These are phyloP conservation scores for Pseudogymnoascus sp. DNA, from an alignment of 2,329 filamentous ascomycete genomes.

Conservation along the genomic window DNA sequence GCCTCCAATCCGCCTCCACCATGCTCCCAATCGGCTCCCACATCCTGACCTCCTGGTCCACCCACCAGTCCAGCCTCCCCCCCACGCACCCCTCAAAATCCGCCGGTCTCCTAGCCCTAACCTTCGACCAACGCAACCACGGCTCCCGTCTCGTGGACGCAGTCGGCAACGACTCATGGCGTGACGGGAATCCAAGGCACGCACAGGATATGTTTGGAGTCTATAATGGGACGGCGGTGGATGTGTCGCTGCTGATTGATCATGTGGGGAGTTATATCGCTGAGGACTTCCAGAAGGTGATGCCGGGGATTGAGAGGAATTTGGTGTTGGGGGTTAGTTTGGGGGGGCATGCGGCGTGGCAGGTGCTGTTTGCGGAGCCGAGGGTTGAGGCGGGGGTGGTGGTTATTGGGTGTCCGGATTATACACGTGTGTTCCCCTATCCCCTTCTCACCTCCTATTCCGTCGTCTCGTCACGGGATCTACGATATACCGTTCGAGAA, in stretches of 20 bases:
- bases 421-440: constrained; percentile 47
- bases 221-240: constrained; percentile 64
- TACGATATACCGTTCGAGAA: not conserved
- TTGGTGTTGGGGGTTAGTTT: constrained; percentile 75
- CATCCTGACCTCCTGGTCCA: not conserved
- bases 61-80: not conserved
- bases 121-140: constrained; percentile 84
- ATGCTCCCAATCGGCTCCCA: constrained; percentile 69
- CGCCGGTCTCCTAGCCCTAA: not conserved
- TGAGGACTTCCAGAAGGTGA: constrained; percentile 33
- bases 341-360: constrained; percentile 84
- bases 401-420: constrained; percentile 87
- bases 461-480: not conserved
- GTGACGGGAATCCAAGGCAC: constrained; percentile 65
- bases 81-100: not conserved
- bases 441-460: not conserved
- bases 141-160: constrained; percentile 62
- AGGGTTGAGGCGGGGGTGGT: constrained; percentile 71
- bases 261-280: constrained; percentile 70
- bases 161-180: constrained; percentile 70
- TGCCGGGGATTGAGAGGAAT: constrained; percentile 49
- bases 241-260: constrained; percentile 68
- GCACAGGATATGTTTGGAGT: constrained; percentile 87
- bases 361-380: constrained; percentile 68
- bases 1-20: constrained; percentile 58